Evolutionary conservation across 768 basidiomycete species (phyloP), one percentile per base, ranked within the genome.

Genomic region (Lactarius vividus): DNA sequence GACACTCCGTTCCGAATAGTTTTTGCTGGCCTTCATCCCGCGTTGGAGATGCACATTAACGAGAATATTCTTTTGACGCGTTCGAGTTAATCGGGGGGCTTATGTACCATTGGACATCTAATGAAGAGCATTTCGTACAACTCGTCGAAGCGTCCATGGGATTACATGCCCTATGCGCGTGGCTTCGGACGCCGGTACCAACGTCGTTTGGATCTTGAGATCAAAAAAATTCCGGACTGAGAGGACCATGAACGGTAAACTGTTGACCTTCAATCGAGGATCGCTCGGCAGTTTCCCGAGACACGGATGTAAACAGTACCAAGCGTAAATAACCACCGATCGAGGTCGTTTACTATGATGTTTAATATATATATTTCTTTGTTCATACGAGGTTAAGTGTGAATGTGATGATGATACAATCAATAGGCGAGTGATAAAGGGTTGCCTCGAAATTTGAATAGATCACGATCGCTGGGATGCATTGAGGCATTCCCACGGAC

Each of bases 1-100:
- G 29, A 57, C 55, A 23, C 60, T 33, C 40, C 65, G 35, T 42
- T 59, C 61, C 56, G 44, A 52, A 57, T 35, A 29, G 49, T 52
- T 37, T 31, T 40, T 55, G 58, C 54, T 55, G 29, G 46, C 20
- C 55, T 49, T 57, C 29, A 42, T 39, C 37, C 39, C 46, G 56
- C 49, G 61, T 33, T 35, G n/a, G 15, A 26, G 33, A 54, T 44
- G 39, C 18, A 37, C 7, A 23, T 44, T 35, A 18, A 37, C 18
- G 16, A 4, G 31, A 10, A 15, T 44, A 40, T 44, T 23, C n/a
- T 9, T 57, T 28, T 20, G 40, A 57, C 37, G 31, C 29, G 29
- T 28, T 37, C 35, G 3, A 37, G 35, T 37, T 13, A 28, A 20
- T 4, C 29, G 23, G 26, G n/a, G 26, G 62, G 33, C 6, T 52